Evolutionary conservation across 768 basidiomycete species (phyloP), one percentile per base, ranked within the genome.

Genomic region (Termitomyces sp.): DNA sequence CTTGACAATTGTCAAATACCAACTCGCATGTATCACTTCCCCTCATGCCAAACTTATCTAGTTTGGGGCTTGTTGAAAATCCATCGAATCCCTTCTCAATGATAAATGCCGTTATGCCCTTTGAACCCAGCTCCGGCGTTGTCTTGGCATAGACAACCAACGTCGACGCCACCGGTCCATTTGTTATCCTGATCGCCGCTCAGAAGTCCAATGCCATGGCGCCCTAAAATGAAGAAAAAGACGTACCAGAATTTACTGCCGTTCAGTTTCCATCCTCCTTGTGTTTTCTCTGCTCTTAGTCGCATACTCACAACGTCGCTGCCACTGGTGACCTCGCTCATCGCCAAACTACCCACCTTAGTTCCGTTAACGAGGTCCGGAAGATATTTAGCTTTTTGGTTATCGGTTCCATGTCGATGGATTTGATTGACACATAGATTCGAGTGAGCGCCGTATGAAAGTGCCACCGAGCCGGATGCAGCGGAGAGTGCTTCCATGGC

Each of bases 301-400:
- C 79, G 80, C 95, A 98, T 98, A 68, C 91, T 92, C 20, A 97
- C 86, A n/a, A 98, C 95, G 73, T 98, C 95, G 67, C 92, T 94
- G 58, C 95, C 95, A 65, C 88, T 87, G 16, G 90, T 93, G 2
- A 89, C 81, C 76, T 98, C 95, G 65, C 90, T 93, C 95, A 98
- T 98, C 2, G 95, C 95, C 61, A 98, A 77, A 65, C 90, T 87
- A 41, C 95, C 95, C 33, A 98, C 83, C 69, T 91, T 89, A 68
- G 78, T 83, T 22, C 95, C 95, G 31, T 83, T 78, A 39, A 96
- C 75, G 47, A 97, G 78, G 66, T 88, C 87, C 4, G 88, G 85
- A 5, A 98, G 81, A 71, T 94, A 96, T 71, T 89, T 91, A 41
- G 75, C 73, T 71, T 94, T 94, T 75, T 98, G 95, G 31, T 76